Base-by-base conservation (phyloP, 2,329 filamentous ascomycete genomes). In the Chalaropsis thielavioides region DNA sequence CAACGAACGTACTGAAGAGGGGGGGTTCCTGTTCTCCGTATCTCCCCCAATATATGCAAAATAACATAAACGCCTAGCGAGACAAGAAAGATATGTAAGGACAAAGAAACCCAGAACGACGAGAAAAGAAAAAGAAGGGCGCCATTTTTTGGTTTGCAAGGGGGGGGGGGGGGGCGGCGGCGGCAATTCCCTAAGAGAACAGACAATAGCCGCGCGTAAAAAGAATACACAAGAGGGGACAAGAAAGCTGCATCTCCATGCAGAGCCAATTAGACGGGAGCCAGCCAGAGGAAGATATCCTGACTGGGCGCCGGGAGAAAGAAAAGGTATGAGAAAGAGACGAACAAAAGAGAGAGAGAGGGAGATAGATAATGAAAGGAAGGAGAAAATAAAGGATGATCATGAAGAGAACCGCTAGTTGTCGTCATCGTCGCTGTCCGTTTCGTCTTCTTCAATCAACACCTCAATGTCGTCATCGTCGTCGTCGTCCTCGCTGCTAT, bases 401-500 rank as follows among this genome's bases (percentile, higher is more conserved):
- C 19, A 62, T 61, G 31, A 56, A 31, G 15, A 61, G 27, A 64
- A 61, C 68, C 71, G 77, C 67, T 76, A 74, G 41, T 75, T 75
- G 60, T 75, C 75, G 17, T 75, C 77, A 24, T 72, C 73, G 7
- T 78, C 79, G 54, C 77, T 79, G 62, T 80, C 79, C 15, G 79
- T 81, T 24, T 78, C 79, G 1, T 79, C 81, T 61, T 75, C 76
- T 67, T 84, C 81, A 40, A 67, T 62, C n/a, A 79, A 75, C 1
- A 77, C 73, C 6, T 74, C 74, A 11, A 75, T 75, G 7, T 68
- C 56, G 0, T 78, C 74, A 10, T 75, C 74, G 1, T 76, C 75
- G 0, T 76, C 75, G 0, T 79, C 78, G 1, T 77, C 75, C 35
- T 80, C 80, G 10, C 78, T 77, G 2, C 82, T 80, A 4, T 78